Conservation (phyloP, 2,329 filamentous ascomycete species). For the Botryotinia convoluta region DNA sequence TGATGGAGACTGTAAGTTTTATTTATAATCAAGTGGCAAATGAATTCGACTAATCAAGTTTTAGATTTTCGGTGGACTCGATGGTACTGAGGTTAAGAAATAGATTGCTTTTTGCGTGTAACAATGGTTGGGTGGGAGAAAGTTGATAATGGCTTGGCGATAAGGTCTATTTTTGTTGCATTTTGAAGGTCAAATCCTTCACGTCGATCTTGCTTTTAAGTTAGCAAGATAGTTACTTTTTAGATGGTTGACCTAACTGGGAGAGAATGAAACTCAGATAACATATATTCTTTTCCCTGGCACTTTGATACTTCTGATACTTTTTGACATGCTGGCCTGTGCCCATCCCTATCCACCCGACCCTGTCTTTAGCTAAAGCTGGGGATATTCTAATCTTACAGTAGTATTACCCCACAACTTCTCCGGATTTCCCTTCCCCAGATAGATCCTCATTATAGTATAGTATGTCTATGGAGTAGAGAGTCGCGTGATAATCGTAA, state of each 20-base stretch:
- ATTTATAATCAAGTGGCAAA: background rate
- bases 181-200: conserved; percentile 4
- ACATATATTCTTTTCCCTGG: background rate
- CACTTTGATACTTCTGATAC: background rate
- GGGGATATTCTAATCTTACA: conserved; percentile 6
- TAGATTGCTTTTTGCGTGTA: conserved; percentile 14
- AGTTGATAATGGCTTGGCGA: conserved; percentile 19
- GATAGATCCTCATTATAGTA: background rate
- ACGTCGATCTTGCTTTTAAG: background rate
- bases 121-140: conserved; percentile 13
- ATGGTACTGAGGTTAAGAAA: conserved; percentile 25
- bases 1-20: conserved; percentile 40
- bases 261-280: conserved; percentile 4
- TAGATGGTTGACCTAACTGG: background rate
- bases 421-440: conserved; percentile 15
- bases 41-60: conserved; percentile 23
- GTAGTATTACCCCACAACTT: conserved; percentile 11
- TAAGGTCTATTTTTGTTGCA: conserved; percentile 14
- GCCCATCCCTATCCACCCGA: background rate
- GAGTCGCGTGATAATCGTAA: background rate
- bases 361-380: background rate
- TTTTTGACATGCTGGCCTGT: background rate
- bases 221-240: background rate
- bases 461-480: conserved; percentile 1
- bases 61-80: conserved; percentile 37